Base-by-base conservation (phyloP, 2,329 filamentous ascomycete species). In the Botryotinia calthae region DNA sequence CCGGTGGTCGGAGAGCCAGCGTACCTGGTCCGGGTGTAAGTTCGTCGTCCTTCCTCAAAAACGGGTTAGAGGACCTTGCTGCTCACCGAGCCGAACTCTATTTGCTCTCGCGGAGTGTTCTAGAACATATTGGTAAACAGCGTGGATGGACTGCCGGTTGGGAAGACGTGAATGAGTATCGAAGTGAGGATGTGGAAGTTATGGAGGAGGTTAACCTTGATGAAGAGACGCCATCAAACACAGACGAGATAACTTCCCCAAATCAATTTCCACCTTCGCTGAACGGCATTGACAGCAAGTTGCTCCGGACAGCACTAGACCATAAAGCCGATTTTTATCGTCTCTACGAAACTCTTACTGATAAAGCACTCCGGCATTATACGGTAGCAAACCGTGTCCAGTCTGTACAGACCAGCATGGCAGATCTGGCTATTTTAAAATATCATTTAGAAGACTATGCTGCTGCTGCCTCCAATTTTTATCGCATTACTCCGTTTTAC, bases 371-470 rank as follows among this genome's bases (percentile, higher is more conserved):
- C 72, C 91, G 92, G 2, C 93, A 97, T 79, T 97, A 93, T 80
- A 90, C 90, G 22, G 89, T 94, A 7, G 94, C 95, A 7, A 92
- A 90, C 72, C 92, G 95, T 75, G 86, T 86, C 0, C 91, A 97
- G 77, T 93, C 93, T 12, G 90, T 92, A 0, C 90, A 97, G 77
- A 87, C 90, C 31, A 90, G 91, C 74, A 89, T 95, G 81, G 92
- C 93, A 16, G 96, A 99, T 81, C 86, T 98, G 63, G 96, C 94
- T 1, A 87, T 96, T 8, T 84, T 98, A 68, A 95, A 95, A 78
- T 96, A 91, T 77, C 88, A 92, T 74, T 85, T 93, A 4, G 87
- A 88, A 34, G 93, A 98, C 76, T 95, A 90, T 79, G 85, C 84
- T 3, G 87, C 89, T 1, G 95, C 96, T 1, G 90, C 92, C 0